Conservation (phyloP, 352 stramenopile species). For the Globisporangium carolinianum region DNA sequence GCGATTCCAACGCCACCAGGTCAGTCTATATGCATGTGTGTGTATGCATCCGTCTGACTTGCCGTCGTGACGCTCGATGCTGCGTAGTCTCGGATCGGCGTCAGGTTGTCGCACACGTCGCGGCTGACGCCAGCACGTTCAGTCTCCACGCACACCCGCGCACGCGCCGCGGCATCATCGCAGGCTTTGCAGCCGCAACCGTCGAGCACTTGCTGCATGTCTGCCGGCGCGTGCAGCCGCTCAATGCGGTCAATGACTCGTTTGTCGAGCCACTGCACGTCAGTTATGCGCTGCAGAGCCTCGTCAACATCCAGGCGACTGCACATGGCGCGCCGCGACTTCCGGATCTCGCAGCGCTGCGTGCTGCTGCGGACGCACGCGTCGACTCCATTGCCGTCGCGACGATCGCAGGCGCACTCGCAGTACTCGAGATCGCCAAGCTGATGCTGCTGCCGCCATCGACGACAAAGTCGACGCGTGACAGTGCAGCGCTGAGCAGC, state of each 20-base stretch:
- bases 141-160: constrained; percentile 17
- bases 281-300: constrained; percentile 22
- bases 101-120: neutral
- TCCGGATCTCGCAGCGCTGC: constrained; percentile 14
- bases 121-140: constrained; percentile 5
- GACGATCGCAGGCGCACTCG: constrained; percentile 23
- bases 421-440: constrained; percentile 24
- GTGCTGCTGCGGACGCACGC: constrained; percentile 9
- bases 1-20: constrained; percentile 17
- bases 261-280: constrained; percentile 10
- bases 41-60: neutral
- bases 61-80: neutral
- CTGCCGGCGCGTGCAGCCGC: constrained; percentile 9
- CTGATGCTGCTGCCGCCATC: constrained; percentile 1
- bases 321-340: constrained; percentile 5
- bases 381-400: constrained; percentile 11
- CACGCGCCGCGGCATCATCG: constrained; percentile 11
- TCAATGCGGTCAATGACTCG: constrained; percentile 8
- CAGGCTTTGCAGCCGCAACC: constrained; percentile 8
- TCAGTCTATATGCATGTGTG: constrained; percentile 5
- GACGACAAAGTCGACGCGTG: no score
- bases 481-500: neutral
- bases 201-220: constrained; percentile 8
- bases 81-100: constrained; percentile 4
- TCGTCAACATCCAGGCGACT: constrained; percentile 19